Conservation (phyloP, 1,284 basidiomycete species). For the Puccinia horiana region DNA sequence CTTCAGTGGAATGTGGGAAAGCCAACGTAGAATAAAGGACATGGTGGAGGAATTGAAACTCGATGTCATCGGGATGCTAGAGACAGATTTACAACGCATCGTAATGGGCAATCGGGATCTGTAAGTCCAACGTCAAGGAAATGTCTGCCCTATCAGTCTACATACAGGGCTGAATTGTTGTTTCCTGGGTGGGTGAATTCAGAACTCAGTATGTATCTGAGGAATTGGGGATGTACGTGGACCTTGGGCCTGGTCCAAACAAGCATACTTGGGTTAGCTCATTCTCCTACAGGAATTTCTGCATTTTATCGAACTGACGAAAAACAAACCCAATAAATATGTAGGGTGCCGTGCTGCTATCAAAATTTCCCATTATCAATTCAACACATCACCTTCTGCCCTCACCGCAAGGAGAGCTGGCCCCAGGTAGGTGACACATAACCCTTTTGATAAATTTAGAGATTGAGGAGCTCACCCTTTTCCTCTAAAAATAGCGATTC, state of each 20-base stretch:
- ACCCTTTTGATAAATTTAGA: not conserved
- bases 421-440: slow-evolving; percentile 62
- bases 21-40: slow-evolving; percentile 74
- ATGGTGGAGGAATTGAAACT: slow-evolving; percentile 63
- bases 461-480: not conserved
- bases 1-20: slow-evolving; percentile 77
- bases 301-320: slow-evolving; percentile 12
- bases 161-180: slow-evolving; percentile 7
- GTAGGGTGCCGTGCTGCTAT: slow-evolving; percentile 72
- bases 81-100: slow-evolving; percentile 80
- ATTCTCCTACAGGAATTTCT: not conserved
- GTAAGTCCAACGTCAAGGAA: slow-evolving; percentile 61
- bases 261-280: slow-evolving; percentile 74
- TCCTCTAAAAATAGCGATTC: slow-evolving; percentile 66
- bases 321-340: no score
- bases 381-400: slow-evolving; percentile 86
- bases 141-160: not conserved
- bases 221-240: slow-evolving; percentile 73
- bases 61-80: slow-evolving; percentile 65
- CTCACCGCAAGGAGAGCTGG: slow-evolving; percentile 81
- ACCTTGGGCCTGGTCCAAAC: slow-evolving; percentile 80
- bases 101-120: slow-evolving; percentile 87
- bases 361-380: slow-evolving; percentile 89
- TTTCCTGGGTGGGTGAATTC: slow-evolving; percentile 29
- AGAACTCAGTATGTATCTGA: slow-evolving; percentile 75